Evolutionary conservation across 1,284 basidiomycete species (phyloP).

Genomic region (Fomitopsis betulina): DNA sequence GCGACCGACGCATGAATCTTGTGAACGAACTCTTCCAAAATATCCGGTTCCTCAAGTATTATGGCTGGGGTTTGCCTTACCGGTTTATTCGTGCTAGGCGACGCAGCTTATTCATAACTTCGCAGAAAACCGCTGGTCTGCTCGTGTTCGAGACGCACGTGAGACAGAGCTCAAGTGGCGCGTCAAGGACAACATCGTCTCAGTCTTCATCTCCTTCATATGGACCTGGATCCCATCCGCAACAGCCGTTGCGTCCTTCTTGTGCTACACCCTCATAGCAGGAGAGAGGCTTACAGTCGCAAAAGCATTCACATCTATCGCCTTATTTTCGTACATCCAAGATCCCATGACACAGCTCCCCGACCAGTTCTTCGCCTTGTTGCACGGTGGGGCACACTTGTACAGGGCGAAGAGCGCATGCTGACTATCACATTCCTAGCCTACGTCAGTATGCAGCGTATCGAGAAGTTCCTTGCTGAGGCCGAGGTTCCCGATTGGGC

Average conservation of each 20-base stretch:
- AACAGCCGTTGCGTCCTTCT: slow-evolving; percentile 56
- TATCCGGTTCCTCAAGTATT: slow-evolving; percentile 67
- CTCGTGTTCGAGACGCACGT: slow-evolving; percentile 43
- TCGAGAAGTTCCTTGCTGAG: slow-evolving; percentile 57
- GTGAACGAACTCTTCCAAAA: slow-evolving; percentile 80
- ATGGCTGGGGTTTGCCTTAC: slow-evolving; percentile 56
- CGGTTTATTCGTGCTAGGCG: background rate
- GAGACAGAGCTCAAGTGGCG: slow-evolving; percentile 60
- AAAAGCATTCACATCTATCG: slow-evolving; percentile 65
- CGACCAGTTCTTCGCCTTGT: slow-evolving; percentile 56
- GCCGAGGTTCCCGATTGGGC: slow-evolving; percentile 67
- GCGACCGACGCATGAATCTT: slow-evolving; percentile 70
- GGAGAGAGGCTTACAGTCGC: slow-evolving; percentile 56
- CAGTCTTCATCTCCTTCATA: slow-evolving; percentile 56
- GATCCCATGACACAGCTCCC: slow-evolving; percentile 62
- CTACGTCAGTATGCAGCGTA: slow-evolving; percentile 68
- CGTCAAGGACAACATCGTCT: slow-evolving; percentile 57
- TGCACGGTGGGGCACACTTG: slow-evolving; percentile 42
- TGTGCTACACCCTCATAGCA: slow-evolving; percentile 62
- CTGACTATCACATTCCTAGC: slow-evolving; percentile 30
- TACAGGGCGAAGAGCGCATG: background rate
- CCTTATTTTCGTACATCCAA: slow-evolving; percentile 61
- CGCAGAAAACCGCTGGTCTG: slow-evolving; percentile 41
- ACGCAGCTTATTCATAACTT: background rate
- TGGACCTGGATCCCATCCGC: slow-evolving; percentile 73